Base-by-base conservation (phyloP, 805 yeast species). In the Tetrapisispora fleetii region DNA sequence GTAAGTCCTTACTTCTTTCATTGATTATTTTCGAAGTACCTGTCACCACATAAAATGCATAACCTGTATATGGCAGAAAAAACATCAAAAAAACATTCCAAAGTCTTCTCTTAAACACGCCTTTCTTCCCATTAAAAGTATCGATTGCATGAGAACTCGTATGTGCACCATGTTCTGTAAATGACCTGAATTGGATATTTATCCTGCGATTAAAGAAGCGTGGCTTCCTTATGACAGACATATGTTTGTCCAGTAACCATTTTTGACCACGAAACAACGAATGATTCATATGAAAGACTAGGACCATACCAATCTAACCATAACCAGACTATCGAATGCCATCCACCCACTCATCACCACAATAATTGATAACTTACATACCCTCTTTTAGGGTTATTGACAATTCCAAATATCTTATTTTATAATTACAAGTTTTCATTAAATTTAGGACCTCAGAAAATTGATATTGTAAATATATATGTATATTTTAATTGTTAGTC, bases 21-120 rank as follows among this genome's bases (percentile, higher is more conserved):
- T 69, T 64, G 50, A 85, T 82, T 52, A 81, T 78, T 27, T 66
- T 60, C 45, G 74, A 74, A 2, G 91, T 77, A 35, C 74, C 64
- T 28, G 73, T 55, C 37, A 82, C 79, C 46, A 83, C 77, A 57
- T 75, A 83, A 11, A 78, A 69, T 24, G 88, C 84, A 57, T 80
- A 81, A 0, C 83, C 75, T 0, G 88, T 73, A 60, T 85, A 85
- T 1, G 83, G 68, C 3, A 64, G 52, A 22, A 67, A 51, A n/a
- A 65, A 45, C 0, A 27, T 40, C 2, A 46, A 21, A 2, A 18
- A 13, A 1, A 38, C 22, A 21, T 30, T 28, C 4, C 28, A 19
- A 16, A 22, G 4, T 22, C 24, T 42, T 21, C 22, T 21, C 13
- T 30, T 33, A 8, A n/a, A 7, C 3, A 42, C 4, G 4, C 3